Evolutionary conservation across 306 rosid genomes (phyloP).

Genomic region (Hippophae rhamnoides): DNA sequence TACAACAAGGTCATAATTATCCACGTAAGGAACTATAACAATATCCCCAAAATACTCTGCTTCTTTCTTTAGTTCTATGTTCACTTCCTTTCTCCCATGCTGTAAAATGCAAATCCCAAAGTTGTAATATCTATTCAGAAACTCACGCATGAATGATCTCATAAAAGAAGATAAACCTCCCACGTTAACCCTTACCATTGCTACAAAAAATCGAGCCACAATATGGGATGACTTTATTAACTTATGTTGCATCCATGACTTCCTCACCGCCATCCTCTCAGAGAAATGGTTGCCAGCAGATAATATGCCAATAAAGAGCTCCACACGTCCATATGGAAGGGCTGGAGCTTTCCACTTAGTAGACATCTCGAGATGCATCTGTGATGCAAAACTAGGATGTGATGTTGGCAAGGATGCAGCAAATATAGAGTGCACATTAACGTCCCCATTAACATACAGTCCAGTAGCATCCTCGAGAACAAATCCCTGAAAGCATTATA

Average conservation of each 20-base stretch:
- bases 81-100: conserved; percentile 82
- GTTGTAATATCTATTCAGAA: conserved; percentile 17
- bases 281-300: conserved; percentile 98
- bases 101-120: conserved; percentile 30
- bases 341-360: conserved; percentile 72
- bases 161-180: conserved; percentile 7
- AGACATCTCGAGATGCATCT: conserved; percentile 70
- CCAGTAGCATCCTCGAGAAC: conserved; percentile 97
- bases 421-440: conserved; percentile 70
- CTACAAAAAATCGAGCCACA: conserved; percentile 83
- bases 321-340: conserved; percentile 34
- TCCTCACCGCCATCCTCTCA: conserved; percentile 92
- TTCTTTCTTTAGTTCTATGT: conserved; percentile 70
- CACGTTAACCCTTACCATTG: conserved; percentile 49
- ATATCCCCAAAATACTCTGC: conserved; percentile 86
- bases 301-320: conserved; percentile 82
- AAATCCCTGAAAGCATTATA: conserved; percentile 55
- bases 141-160: conserved; percentile 2
- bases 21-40: conserved; percentile 87
- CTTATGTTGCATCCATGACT: conserved; percentile 94
- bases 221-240: conserved; percentile 61
- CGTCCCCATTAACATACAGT: conserved; percentile 63
- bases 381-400: conserved; percentile 86
- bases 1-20: conserved; percentile 90
- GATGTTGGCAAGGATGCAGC: conserved; percentile 81